Base-by-base conservation (phyloP, 2,329 filamentous ascomycete species). In the Pseudogymnoascus sp. region DNA sequence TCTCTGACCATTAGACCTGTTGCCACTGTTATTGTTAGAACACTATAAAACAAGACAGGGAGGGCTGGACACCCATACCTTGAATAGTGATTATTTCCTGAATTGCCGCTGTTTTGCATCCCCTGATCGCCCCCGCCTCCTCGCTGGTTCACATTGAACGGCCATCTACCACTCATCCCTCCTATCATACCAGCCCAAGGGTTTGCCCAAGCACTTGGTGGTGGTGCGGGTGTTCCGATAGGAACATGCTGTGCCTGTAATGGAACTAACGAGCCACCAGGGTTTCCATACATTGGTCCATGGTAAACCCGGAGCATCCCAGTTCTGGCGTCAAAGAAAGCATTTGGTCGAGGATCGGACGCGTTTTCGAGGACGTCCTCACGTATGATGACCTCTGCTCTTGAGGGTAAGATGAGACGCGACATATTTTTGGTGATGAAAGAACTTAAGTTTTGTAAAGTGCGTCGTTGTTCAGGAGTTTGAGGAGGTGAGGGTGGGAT, bases 251-350 rank as follows among this genome's bases (percentile, higher is more conserved):
- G 70, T 7, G 68, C 67, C 23, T 69, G 70, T 16, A 72, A 72
- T 1, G 82, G 80, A 68, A 85, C 82, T n/a, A 83, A 68, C 2
- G 73, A 70, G 1, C 76, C 76, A 23, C 76, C 73, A 23, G 79
- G 77, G 66, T 82, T 82, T 3, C 83, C 82, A 68, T 84, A 86
- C 0, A 76, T 74, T 2, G 80, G 78, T 0, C 83, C 84, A 66
- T 86, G 80, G 66, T 86, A 86, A 25, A 86, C 79, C 12, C 83
- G 80, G 60, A 84, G 75, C 18, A 83, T 72, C 34, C 82, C 80
- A 65, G 79, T 77, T 53, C 77, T 75, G n/a, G 75, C 70, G 67
- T 87, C 83, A 68, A 80, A 82, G 69, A 83, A 87, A 43, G 84
- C 82, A 68, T 87, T 87, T 11, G 84, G 84, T 1, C 77, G 76